Evolutionary conservation across 495 filamentous ascomycete species (phyloP).

Genomic region (Penicillium macrosclerotiorum): DNA sequence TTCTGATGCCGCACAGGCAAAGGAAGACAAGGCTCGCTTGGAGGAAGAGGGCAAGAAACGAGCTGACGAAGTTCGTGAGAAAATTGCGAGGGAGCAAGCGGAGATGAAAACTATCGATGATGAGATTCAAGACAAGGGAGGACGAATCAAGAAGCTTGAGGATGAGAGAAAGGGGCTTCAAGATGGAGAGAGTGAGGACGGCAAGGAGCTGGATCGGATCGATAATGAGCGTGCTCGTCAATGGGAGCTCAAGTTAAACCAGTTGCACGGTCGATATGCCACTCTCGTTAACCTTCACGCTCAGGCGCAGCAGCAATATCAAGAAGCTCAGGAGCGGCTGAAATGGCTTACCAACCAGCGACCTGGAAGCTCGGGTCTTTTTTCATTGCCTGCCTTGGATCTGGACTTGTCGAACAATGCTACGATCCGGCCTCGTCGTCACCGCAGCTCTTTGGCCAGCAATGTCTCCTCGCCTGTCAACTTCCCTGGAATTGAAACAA

Average conservation of each 20-base stretch:
- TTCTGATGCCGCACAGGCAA: slow-evolving; percentile 45
- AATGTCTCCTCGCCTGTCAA: slow-evolving; percentile 48
- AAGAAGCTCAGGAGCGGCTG: slow-evolving; percentile 52
- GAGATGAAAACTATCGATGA: slow-evolving; percentile 60
- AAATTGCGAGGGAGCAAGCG: slow-evolving; percentile 50
- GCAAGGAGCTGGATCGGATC: slow-evolving; percentile 47
- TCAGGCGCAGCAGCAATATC: slow-evolving; percentile 49
- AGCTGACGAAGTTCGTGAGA: slow-evolving; percentile 49
- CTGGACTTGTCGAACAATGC: slow-evolving; percentile 37
- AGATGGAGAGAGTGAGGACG: slow-evolving; percentile 48
- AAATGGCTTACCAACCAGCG: slow-evolving; percentile 49
- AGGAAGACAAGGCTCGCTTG: slow-evolving; percentile 44
- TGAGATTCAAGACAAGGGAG: slow-evolving; percentile 58
- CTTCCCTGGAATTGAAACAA: slow-evolving; percentile 37
- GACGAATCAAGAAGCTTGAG: slow-evolving; percentile 61
- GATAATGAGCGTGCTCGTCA: slow-evolving; percentile 57
- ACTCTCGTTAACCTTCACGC: slow-evolving; percentile 47
- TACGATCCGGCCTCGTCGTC: slow-evolving; percentile 47
- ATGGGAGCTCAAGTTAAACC: slow-evolving; percentile 50
- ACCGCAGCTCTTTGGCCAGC: slow-evolving; percentile 49
- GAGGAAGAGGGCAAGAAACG: slow-evolving; percentile 44
- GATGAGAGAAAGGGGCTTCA: slow-evolving; percentile 51
- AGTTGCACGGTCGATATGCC: slow-evolving; percentile 52
- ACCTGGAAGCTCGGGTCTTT: slow-evolving; percentile 41
- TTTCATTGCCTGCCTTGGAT: slow-evolving; percentile 44